A percentile compares a stretch with the other conserved stretches of the same genome.
phyloP scores from a whole-genome alignment of 768 basidiomycete genomes.

The Leccinum sublutescens region DNA sequence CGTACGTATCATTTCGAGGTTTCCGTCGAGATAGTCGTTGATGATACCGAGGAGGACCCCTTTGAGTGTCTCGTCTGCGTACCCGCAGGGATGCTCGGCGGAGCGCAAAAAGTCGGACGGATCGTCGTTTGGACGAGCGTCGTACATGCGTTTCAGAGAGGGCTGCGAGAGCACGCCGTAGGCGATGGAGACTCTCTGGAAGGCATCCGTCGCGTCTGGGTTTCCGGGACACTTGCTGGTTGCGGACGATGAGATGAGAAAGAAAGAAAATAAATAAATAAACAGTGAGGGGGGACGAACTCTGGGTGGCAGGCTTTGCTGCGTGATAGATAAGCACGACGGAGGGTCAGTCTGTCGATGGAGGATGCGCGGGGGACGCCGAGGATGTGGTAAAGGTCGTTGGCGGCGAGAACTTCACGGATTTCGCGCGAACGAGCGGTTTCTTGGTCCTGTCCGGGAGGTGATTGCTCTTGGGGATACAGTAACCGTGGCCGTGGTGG shows the following conservation, averaged over 20 bases:
- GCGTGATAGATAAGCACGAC: slow-evolving; percentile 73
- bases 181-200: slow-evolving; percentile 83
- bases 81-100: slow-evolving; percentile 42
- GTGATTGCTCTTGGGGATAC: slow-evolving; percentile 1
- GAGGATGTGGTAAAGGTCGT: slow-evolving; percentile 73
- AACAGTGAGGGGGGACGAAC: slow-evolving; percentile 46
- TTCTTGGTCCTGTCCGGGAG: slow-evolving; percentile 10
- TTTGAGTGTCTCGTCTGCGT: slow-evolving; percentile 79
- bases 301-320: slow-evolving; percentile 85
- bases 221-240: slow-evolving; percentile 77
- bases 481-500: slow-evolving; percentile 18
- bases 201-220: slow-evolving; percentile 76
- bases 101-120: slow-evolving; percentile 51
- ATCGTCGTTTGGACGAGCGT: slow-evolving; percentile 47
- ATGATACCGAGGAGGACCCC: slow-evolving; percentile 72
- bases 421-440: slow-evolving; percentile 19
- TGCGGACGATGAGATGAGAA: slow-evolving; percentile 1
- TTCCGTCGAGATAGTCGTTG: slow-evolving; percentile 82
- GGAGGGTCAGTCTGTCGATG: slow-evolving; percentile 60
- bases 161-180: slow-evolving; percentile 80
- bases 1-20: slow-evolving; percentile 79
- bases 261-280: not conserved
- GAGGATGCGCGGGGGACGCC: slow-evolving; percentile 51
- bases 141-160: slow-evolving; percentile 64
- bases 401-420: slow-evolving; percentile 52